Evolutionary conservation across 2,329 filamentous ascomycete genomes (phyloP), one percentile per base, ranked within the genome.

Genomic region (Didymellaceae sp.): DNA sequence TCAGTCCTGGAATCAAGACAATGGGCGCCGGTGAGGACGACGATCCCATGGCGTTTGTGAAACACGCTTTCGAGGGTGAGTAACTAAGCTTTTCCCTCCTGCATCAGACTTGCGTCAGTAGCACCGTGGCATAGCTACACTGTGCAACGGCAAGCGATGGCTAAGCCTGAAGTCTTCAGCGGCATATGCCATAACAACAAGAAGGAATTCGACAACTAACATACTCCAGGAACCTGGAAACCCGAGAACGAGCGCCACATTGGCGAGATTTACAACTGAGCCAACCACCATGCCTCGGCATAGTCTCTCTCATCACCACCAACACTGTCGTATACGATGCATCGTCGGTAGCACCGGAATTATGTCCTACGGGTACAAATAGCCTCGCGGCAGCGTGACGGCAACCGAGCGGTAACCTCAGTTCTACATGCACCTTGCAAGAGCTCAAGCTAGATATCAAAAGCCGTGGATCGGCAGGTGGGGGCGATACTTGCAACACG

Each of bases 41-140:
- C 61, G 88, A 97, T 70, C 91, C 91, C 1, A 93, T 96, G 90
- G 94, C 94, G 1, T 97, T 96, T 79, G 94, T 99, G 54, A 92
- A 94, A 77, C 94, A 99, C 76, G 87, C 91, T 46, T 99, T 99
- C 73, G 90, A 96, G 79, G 94, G 93, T 95, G 78, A 61, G 82
- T 73, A 41, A 5, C 8, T 7, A 24, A 6, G 6, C 10, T n/a
- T 22, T 34, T 20, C 39, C 25, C 25, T 21, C 20, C 41, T 34
- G 40, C 42, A 24, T 37, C 42, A 25, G 45, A 39, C 34, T 30
- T 44, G 41, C 47, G 25, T 44, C 46, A n/a, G 35, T 14, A 7
- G 7, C 31, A 7, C 18, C 9, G 32, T 31, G 28, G 33, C 47
- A 16, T 46, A 47, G 28, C 9, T n/a, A 20, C 16, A 11, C 24